Evolutionary conservation across 441 rosid genomes (phyloP).

Genomic region (Adansonia madagascariensis): DNA sequence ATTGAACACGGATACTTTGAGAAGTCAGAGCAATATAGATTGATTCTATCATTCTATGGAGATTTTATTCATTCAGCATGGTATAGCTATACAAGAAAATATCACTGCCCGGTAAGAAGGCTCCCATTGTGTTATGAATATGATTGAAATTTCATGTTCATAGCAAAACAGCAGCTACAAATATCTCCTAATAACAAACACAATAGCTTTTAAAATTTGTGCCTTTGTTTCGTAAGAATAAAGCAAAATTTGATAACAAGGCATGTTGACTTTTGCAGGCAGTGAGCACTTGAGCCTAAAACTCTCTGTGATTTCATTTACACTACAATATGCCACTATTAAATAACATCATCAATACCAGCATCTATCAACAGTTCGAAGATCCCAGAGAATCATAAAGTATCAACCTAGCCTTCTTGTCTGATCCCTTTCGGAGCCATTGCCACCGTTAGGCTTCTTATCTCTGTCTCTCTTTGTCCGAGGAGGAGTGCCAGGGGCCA

Average conservation of each 20-base stretch:
- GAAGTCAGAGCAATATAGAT: too few relatives aligned
- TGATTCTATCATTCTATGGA: not conserved
- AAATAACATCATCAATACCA: not conserved
- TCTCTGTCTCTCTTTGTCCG: slow-evolving; percentile 44
- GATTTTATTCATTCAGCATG: not conserved
- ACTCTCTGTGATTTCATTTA: slow-evolving; percentile 10
- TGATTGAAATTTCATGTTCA: slow-evolving; percentile 9
- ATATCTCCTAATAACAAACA: not conserved
- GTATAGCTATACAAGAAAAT: not conserved
- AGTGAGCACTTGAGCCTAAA: not conserved
- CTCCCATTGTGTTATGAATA: slow-evolving; percentile 6
- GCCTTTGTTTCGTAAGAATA: not conserved
- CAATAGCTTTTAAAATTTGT: not conserved
- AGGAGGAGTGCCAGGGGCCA: slow-evolving; percentile 49
- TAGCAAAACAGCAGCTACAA: not conserved
- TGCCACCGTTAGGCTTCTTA: slow-evolving; percentile 27
- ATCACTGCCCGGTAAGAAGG: slow-evolving; percentile 1
- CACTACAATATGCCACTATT: slow-evolving; percentile 8
- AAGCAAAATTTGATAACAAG: slow-evolving; percentile 21
- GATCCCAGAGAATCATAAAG: not conserved
- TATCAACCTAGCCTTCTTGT: slow-evolving; percentile 31
- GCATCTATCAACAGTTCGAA: not conserved
- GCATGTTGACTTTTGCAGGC: slow-evolving; percentile 6
- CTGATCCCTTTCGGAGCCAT: slow-evolving; percentile 32
- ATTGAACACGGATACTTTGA: too few relatives aligned